Base-by-base conservation (phyloP, 768 basidiomycete species). In the Rubroboletus pulcherrimus region DNA sequence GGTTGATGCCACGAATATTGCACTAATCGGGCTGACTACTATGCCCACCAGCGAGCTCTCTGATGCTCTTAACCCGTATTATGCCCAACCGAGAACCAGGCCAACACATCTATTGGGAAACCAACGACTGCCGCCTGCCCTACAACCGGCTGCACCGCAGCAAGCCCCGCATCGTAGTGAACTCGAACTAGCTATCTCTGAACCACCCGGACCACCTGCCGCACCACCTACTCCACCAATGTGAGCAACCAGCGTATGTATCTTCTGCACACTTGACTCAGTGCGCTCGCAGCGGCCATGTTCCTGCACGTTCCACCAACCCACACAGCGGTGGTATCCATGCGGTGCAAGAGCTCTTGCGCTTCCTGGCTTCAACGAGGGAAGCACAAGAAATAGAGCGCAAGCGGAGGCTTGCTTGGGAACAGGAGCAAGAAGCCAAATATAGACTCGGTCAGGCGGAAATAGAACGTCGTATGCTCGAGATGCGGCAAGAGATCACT, bases 31-130 rank as follows among this genome's bases (percentile, higher is more conserved):
- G 37, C 48, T 40, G 41, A 34, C 50, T 10, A 29, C 47, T 12
- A 86, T 85, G 85, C 74, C 80, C 62, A 78, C 82, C 56, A 90
- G 87, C 74, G 87, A 90, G 70, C 82, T 91, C 54, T 85, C 85
- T 9, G 83, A 91, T 66, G 89, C 89, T 6, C 83, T 91, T 63
- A 91, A 90, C 68, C 87, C 87, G 11, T 75, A 83, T 65, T 76
- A 81, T 54, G 77, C 75, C 35, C 80, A 81, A 50, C 63, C 73
- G 17, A 72, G 79, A 57, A 60, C 69, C 19, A 68, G 76, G 40
- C 55, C 66, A 3, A 56, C 64, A 0, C 60, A 63, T 9, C 40
- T 19, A n/a, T 31, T 56, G 7, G 53, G 31, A 42, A 55, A 45
- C 30, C 71, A 46, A 54, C 72, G 9, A 58, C 64, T 29, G 33